Conservation (phyloP, 805 yeast species). For the Ogataea wickerhamii region DNA sequence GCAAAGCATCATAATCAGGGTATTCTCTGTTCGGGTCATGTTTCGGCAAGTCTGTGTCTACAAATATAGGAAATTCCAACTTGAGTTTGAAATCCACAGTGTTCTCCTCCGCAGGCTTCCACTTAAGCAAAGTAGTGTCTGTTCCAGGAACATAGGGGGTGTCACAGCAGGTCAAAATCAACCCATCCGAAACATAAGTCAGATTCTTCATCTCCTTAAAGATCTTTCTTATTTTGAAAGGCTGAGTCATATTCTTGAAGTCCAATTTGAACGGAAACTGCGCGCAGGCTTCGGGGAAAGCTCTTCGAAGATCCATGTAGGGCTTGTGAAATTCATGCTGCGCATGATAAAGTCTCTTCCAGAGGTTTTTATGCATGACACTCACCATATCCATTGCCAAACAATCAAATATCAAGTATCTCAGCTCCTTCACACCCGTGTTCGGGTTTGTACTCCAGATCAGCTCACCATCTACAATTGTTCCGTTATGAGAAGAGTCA, state of each 20-base stretch:
- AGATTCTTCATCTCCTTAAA: constrained; percentile 66
- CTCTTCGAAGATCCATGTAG: constrained; percentile 62
- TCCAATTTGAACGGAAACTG: constrained; percentile 82
- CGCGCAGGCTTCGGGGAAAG: constrained; percentile 69
- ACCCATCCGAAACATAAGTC: constrained; percentile 89
- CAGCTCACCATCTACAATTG: constrained; percentile 91
- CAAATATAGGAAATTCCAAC: constrained; percentile 53
- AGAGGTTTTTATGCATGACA: constrained; percentile 66
- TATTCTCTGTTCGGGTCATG: constrained; percentile 70
- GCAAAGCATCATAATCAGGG: constrained; percentile 77
- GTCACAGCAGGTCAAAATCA: constrained; percentile 87
- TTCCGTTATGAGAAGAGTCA: constrained; percentile 72
- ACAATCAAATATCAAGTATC: constrained; percentile 89
- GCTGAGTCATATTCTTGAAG: constrained; percentile 82
- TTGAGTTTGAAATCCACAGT: constrained; percentile 82
- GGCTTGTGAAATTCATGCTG: constrained; percentile 81
- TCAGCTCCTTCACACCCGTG: constrained; percentile 57
- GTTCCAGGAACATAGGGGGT: constrained; percentile 88
- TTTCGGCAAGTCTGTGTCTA: constrained; percentile 62
- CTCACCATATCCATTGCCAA: constrained; percentile 75
- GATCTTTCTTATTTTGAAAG: constrained; percentile 74
- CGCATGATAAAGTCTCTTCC: constrained; percentile 82
- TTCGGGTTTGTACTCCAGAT: constrained; percentile 62
- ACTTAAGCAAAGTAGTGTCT: constrained; percentile 78
- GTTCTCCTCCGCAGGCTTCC: constrained; percentile 97